Percentiles rank a stretch among this genome's conserved stretches.
Conservation (phyloP, 2,329 filamentous ascomycete genomes). For the Colletotrichum tropicicola region DNA sequence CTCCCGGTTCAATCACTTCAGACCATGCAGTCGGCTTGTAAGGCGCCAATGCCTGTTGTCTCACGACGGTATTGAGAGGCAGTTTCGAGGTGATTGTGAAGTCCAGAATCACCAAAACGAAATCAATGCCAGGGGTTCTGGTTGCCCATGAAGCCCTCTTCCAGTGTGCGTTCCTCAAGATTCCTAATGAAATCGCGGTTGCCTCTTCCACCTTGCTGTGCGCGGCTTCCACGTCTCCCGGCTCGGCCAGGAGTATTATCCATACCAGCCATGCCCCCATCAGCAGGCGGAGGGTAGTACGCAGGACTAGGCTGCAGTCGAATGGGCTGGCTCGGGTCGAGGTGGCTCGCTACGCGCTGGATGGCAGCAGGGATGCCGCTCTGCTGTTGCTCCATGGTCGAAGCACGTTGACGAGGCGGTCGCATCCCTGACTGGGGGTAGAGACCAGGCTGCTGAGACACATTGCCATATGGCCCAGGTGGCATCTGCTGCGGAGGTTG, state of each 20-base stretch:
- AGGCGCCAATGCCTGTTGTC: not conserved
- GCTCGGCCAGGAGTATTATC: slow-evolving; percentile 65
- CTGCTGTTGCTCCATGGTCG: slow-evolving; percentile 95
- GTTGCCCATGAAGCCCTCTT: slow-evolving; percentile 85
- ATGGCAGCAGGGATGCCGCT: slow-evolving; percentile 92
- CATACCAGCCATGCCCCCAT: slow-evolving; percentile 73
- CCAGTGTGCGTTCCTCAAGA: slow-evolving; percentile 91
- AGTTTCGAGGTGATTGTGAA: not conserved
- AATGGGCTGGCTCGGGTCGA: slow-evolving; percentile 94
- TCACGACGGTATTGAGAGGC: not conserved
- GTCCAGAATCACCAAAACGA: not conserved
- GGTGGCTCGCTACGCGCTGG: slow-evolving; percentile 92
- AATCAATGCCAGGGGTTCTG: slow-evolving; percentile 74
- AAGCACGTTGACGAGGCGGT: slow-evolving; percentile 85
- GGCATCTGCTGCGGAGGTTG: slow-evolving; percentile 73
- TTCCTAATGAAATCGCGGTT: slow-evolving; percentile 94
- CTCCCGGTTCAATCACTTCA: not conserved
- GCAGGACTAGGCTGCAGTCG: slow-evolving; percentile 93
- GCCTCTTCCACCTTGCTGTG: slow-evolving; percentile 65
- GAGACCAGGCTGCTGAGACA: slow-evolving; percentile 63
- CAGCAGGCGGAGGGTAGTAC: slow-evolving; percentile 93
- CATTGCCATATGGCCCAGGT: slow-evolving; percentile 68
- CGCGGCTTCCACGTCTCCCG: slow-evolving; percentile 79
- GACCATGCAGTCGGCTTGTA: not conserved
- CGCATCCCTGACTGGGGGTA: slow-evolving; percentile 73